phyloP scores from a whole-genome alignment of 345 rosid genomes.

The Arabis alpina region DNA sequence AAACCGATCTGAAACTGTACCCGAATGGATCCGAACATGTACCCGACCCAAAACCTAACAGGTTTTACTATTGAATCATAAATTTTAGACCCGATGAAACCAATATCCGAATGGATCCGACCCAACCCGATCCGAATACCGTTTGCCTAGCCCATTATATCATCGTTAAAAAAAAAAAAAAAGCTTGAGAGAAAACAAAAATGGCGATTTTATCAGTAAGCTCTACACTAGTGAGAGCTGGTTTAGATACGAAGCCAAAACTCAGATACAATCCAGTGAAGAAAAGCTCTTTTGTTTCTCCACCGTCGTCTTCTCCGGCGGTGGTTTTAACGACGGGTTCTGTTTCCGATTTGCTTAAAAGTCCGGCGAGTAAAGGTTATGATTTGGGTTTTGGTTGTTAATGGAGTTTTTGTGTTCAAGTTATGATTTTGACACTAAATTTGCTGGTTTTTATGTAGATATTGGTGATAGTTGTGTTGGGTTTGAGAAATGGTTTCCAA shows the following conservation, averaged over 20 bases:
- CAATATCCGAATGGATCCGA: too few species aligned
- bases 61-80: too few species aligned
- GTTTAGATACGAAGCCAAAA: slow-evolving; percentile 70
- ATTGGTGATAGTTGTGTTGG: slow-evolving; percentile 25
- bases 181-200: neutral
- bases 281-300: slow-evolving; percentile 35
- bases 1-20: too few species aligned
- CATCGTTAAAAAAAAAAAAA: too few species aligned
- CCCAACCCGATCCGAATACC: too few species aligned
- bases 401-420: neutral
- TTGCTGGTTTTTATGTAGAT: slow-evolving; percentile 5
- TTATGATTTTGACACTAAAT: neutral
- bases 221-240: slow-evolving; percentile 56
- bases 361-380: slow-evolving; percentile 55
- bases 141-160: too few species aligned
- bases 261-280: slow-evolving; percentile 66
- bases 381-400: neutral
- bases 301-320: slow-evolving; percentile 43
- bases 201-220: slow-evolving; percentile 48
- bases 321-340: slow-evolving; percentile 42
- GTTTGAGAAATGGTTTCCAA: slow-evolving; percentile 48
- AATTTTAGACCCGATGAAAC: too few species aligned
- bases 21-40: too few species aligned
- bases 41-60: too few species aligned
- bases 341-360: slow-evolving; percentile 68